Evolutionary conservation across 202 grass and related monocot species (phyloP), one percentile per base, ranked within the genome.

Genomic region (Setaria italica): DNA sequence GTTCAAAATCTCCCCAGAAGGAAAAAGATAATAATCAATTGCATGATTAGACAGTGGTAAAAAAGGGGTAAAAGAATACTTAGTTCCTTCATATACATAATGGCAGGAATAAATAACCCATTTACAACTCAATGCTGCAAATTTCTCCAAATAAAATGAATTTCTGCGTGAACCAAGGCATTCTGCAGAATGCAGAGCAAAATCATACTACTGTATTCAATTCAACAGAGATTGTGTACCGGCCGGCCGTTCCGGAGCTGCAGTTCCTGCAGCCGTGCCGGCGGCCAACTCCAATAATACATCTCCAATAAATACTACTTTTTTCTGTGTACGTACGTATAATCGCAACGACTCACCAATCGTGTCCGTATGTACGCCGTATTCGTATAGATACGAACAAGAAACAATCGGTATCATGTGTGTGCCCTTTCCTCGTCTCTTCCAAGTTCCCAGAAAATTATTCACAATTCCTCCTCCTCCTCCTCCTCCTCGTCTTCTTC

Each of bases 211-310:
- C 21, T 54, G 39, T 41, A 41, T 41, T 41, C 39, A 41, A 53
- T 9, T 33, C 47, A 53, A 82, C 42, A 37, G 16, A 15, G 41
- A 34, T 33, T 4, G 20, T 55, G 4, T 43, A 19, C 77, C 62
- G 11, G 68, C 65, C 57, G 30, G 66, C 68, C 69, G 47, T 62
- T 9, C 69, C 45, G 70, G 46, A 80, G 82, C 16, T 55, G 77
- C 92, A 91, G 90, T 97, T 94, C 81, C 88, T 86, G 88, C 94
- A 85, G 64, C 84, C 78, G 16, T 62, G 75, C 82, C 62, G 76
- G 9, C 45, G 82, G 2, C 74, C 80, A 85, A 78, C 74, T 39
- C 70, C 35, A 86, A 62, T 29, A 73, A 53, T 75, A 48, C 41
- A 77, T 80, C 56, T 63, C 45, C 79, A 78, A 84, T 81, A 85